Conservation (phyloP, 257 asterid genomes). For the Solanum sitiens region DNA sequence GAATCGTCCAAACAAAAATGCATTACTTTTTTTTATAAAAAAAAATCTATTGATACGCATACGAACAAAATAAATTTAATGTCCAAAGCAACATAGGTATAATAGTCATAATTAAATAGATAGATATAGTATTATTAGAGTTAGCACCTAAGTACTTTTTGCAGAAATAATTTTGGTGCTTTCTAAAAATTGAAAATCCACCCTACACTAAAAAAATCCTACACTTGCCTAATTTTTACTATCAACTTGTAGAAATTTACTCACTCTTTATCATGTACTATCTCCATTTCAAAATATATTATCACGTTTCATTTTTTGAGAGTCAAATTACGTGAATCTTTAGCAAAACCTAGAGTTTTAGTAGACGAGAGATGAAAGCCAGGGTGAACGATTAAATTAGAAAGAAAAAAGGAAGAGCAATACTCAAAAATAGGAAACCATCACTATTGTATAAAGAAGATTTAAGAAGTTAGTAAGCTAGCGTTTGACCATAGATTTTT, state of each 20-base stretch:
- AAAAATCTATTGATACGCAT: background rate
- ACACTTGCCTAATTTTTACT: background rate
- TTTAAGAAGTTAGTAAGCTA: background rate
- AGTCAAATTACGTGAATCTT: background rate
- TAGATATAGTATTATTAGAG: background rate
- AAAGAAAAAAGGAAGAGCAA: background rate
- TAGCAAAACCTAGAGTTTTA: rapidly evolving
- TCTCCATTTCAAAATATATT: background rate
- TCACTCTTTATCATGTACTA: too few relatives aligned
- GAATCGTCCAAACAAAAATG: background rate
- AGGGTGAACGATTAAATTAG: background rate
- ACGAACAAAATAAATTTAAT: background rate
- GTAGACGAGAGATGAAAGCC: background rate
- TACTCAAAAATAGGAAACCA: background rate
- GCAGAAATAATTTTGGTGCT: background rate
- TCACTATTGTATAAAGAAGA: background rate
- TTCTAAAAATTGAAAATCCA: background rate
- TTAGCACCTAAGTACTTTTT: background rate
- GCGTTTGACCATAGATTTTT: too few relatives aligned
- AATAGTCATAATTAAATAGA: background rate
- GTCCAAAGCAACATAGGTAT: background rate
- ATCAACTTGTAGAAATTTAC: background rate
- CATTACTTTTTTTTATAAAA: background rate
- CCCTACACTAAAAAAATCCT: background rate
- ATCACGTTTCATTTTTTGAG: rapidly evolving